Evolutionary conservation across 2,329 filamentous ascomycete species (phyloP).

Genomic region (Paecilomyces niveus): DNA sequence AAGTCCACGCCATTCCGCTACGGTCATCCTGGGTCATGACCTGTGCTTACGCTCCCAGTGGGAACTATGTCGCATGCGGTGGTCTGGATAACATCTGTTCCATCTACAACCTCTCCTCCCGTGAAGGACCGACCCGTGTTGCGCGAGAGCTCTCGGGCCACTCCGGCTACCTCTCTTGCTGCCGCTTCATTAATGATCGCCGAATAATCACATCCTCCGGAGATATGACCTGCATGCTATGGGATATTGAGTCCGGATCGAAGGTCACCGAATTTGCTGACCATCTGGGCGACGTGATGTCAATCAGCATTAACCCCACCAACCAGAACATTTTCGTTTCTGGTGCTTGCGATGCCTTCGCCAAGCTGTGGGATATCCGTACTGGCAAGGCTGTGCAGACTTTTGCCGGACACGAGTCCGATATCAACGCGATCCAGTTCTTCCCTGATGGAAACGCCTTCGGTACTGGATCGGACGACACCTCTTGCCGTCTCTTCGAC

Average conservation of each 20-base stretch:
- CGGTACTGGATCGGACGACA: slow-evolving; percentile 94
- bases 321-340: slow-evolving; percentile 99
- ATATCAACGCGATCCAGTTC: slow-evolving; percentile 99
- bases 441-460: slow-evolving; percentile 99
- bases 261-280: slow-evolving; percentile 98
- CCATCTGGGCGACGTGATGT: slow-evolving; percentile 98
- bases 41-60: slow-evolving; percentile 95
- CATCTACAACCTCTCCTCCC: slow-evolving; percentile 96
- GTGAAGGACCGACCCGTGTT: slow-evolving; percentile 94
- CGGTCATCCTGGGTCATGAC: slow-evolving; percentile 99
- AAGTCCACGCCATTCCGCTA: slow-evolving; percentile 95
- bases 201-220: slow-evolving; percentile 96
- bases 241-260: slow-evolving; percentile 96
- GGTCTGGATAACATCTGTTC: slow-evolving; percentile 99
- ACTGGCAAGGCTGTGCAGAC: slow-evolving; percentile 98
- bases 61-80: slow-evolving; percentile 97
- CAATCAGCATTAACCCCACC: slow-evolving; percentile 97
- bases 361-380: slow-evolving; percentile 97
- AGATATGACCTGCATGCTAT: slow-evolving; percentile 99
- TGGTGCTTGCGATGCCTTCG: slow-evolving; percentile 97
- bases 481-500: slow-evolving; percentile 94
- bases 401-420: slow-evolving; percentile 95
- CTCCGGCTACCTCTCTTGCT: slow-evolving; percentile 96
- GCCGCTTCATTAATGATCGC: slow-evolving; percentile 96
- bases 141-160: slow-evolving; percentile 94